These are phyloP conservation scores for Botrytis pseudocinerea DNA, from an alignment of 2,329 filamentous ascomycete genomes.

Conservation along the genomic window DNA sequence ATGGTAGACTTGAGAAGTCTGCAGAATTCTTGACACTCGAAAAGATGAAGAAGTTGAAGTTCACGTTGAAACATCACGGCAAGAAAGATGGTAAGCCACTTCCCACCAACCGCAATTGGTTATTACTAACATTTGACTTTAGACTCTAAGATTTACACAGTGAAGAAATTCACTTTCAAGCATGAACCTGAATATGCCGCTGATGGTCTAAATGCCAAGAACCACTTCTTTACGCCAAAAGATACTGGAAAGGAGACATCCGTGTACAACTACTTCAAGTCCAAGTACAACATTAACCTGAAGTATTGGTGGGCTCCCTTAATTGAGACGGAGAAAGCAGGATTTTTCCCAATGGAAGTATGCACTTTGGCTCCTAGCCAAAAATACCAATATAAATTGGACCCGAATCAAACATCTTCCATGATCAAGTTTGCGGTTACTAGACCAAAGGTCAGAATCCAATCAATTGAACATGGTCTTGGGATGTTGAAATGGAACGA, in stretches of 20 bases:
- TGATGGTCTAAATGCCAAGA: slow-evolving; percentile 52
- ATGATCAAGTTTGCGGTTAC: slow-evolving; percentile 97
- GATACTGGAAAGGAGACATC: slow-evolving; percentile 47
- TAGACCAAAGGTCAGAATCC: slow-evolving; percentile 66
- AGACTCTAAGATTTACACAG: slow-evolving; percentile 52
- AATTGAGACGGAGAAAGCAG: slow-evolving; percentile 56
- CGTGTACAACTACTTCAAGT: slow-evolving; percentile 56
- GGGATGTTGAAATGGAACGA: slow-evolving; percentile 63
- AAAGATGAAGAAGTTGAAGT: slow-evolving; percentile 56
- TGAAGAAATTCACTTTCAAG: slow-evolving; percentile 53
- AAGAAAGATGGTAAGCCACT: slow-evolving; percentile 43
- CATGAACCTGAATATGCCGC: slow-evolving; percentile 42
- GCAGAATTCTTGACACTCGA: slow-evolving; percentile 57
- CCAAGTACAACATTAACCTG: slow-evolving; percentile 56
- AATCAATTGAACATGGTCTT: slow-evolving; percentile 68
- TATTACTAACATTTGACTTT: slow-evolving; percentile 14
- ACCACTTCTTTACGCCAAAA: slow-evolving; percentile 53
- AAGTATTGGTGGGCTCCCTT: slow-evolving; percentile 54
- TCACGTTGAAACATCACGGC: slow-evolving; percentile 56
- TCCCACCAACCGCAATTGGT: neutral
- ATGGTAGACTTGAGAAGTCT: slow-evolving; percentile 40
- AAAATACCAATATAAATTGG: slow-evolving; percentile 63
- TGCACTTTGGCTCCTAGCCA: slow-evolving; percentile 56
- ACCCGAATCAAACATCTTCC: slow-evolving; percentile 59
- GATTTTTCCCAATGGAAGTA: slow-evolving; percentile 62